A percentile compares a stretch with the other conserved stretches of the same genome.
Conservation (phyloP, 2,329 filamentous ascomycete species). For the Apiospora hydei region DNA sequence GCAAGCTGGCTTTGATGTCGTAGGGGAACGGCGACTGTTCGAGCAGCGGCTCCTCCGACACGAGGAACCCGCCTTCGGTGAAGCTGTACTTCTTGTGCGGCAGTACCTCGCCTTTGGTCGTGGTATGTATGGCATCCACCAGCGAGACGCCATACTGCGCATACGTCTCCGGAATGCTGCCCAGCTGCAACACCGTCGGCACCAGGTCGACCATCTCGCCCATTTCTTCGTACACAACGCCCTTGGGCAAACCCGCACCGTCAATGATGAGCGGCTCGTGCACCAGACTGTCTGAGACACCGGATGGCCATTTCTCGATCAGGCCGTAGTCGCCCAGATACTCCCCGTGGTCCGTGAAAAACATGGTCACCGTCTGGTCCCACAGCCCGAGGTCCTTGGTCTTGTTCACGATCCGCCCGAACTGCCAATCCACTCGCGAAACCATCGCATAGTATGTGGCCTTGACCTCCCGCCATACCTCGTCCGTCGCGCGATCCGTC, state of each 20-base stretch:
- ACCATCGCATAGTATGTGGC: conserved; percentile 52
- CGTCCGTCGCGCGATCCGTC: no score
- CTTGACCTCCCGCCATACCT: no score
- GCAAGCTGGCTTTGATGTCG: conserved; percentile 52
- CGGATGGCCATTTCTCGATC: conserved; percentile 57
- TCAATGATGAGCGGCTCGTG: conserved; percentile 52
- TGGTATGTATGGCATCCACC: conserved; percentile 37
- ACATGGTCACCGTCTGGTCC: conserved; percentile 50
- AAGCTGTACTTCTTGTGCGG: conserved; percentile 50
- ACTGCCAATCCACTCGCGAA: conserved; percentile 51
- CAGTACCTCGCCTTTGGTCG: conserved; percentile 35
- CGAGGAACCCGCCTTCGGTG: conserved; percentile 53
- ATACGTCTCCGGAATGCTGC: conserved; percentile 46
- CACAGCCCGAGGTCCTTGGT: conserved; percentile 45
- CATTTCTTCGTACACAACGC: conserved; percentile 40
- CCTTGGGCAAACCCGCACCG: no score
- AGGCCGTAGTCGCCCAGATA: conserved; percentile 54
- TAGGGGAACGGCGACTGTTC: conserved; percentile 53
- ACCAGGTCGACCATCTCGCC: conserved; percentile 55
- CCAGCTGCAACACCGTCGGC: conserved; percentile 48
- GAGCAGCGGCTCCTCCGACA: conserved; percentile 51
- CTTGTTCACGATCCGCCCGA: conserved; percentile 47
- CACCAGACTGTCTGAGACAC: conserved; percentile 48
- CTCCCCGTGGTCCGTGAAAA: conserved; percentile 54
- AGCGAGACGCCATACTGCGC: conserved; percentile 47